Base-by-base conservation (phyloP, 768 basidiomycete genomes). In the Austroboletus eburneus region DNA sequence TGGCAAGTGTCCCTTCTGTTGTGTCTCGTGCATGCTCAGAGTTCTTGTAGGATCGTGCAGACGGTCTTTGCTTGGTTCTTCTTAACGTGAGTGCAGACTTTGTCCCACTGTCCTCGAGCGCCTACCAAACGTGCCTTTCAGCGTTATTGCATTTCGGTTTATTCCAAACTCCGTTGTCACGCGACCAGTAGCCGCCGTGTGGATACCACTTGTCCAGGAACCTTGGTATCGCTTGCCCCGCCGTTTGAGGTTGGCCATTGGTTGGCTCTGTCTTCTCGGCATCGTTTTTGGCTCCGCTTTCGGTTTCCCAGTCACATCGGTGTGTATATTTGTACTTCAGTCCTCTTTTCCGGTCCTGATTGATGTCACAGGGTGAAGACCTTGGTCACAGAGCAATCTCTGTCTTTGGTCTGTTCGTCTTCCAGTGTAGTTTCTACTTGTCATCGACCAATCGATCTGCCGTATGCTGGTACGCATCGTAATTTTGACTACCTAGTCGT, bases 211-310 rank as follows among this genome's bases (percentile, higher is more conserved):
- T 20, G 69, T 92, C 21, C 73, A 81, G 51, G 67, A 70, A 20
- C 91, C 90, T 6, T 92, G 80, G 74, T 84, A 80, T 65, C 72
- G 57, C 45, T 62, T 81, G n/a, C 69, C 79, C 10, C 76, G 78
- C 44, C 21, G 54, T n/a, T 51, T 74, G 45, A 76, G 89, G 16
- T 71, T 89, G 35, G 59, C 74, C 7, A 59, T 86, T 30, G 91
- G 91, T 41, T 91, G 87, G 87, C 61, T 88, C 20, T 80, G 78
- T 49, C 78, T 94, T 34, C 60, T 93, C 39, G 89, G 61, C 14
- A 80, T 91, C 46, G 72, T 91, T 39, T 85, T 94, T 48, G 91
- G 91, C 24, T 91, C 87, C 17, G 91, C 89, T 0, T 94, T 90
- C 62, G 91, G 91, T 9, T 87, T 91, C 69, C 68, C 72, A 21